A percentile compares a stretch with the other conserved stretches of the same genome.
phyloP scores from a whole-genome alignment of 345 rosid species.

The Capsella bursapastoris region DNA sequence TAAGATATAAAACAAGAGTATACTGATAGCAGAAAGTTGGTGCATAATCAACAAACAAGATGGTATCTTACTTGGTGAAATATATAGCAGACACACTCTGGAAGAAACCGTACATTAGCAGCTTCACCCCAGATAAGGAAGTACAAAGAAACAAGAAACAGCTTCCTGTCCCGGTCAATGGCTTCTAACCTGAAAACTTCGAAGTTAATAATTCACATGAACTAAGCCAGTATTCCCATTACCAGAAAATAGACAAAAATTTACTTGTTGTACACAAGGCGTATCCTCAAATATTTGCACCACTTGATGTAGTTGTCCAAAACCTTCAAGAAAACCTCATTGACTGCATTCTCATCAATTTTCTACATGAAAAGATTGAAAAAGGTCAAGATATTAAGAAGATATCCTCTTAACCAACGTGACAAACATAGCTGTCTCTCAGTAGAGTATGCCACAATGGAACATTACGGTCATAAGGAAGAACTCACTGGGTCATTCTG shows the following conservation, averaged over 20 bases:
- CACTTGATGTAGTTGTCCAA: conserved; percentile 94
- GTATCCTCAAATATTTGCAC: conserved; percentile 91
- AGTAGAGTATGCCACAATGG: conserved; percentile 21
- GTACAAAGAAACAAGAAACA: conserved; percentile 89
- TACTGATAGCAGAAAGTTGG: conserved; percentile 4
- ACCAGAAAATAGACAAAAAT: conserved; percentile 30
- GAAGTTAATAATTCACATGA: conserved; percentile 28
- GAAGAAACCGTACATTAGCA: conserved; percentile 98
- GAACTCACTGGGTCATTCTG: conserved; percentile 84
- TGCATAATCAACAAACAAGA: conserved; percentile 20
- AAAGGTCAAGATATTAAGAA: background rate
- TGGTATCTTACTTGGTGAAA: conserved; percentile 83
- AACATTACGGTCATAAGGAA: conserved; percentile 24
- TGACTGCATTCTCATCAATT: conserved; percentile 93
- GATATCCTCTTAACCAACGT: conserved; percentile 11
- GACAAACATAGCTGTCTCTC: conserved; percentile 21
- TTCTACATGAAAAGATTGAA: conserved; percentile 51
- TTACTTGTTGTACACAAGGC: conserved; percentile 85
- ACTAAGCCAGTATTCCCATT: conserved; percentile 26
- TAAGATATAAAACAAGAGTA: conserved; percentile 5
- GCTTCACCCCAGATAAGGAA: conserved; percentile 99
- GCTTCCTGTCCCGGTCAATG: conserved; percentile 85
- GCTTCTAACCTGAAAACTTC: conserved; percentile 70
- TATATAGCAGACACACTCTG: conserved; percentile 95
- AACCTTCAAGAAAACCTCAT: conserved; percentile 88